Evolutionary conservation across 441 rosid genomes (phyloP).

Genomic region (Jatropha podagrica): DNA sequence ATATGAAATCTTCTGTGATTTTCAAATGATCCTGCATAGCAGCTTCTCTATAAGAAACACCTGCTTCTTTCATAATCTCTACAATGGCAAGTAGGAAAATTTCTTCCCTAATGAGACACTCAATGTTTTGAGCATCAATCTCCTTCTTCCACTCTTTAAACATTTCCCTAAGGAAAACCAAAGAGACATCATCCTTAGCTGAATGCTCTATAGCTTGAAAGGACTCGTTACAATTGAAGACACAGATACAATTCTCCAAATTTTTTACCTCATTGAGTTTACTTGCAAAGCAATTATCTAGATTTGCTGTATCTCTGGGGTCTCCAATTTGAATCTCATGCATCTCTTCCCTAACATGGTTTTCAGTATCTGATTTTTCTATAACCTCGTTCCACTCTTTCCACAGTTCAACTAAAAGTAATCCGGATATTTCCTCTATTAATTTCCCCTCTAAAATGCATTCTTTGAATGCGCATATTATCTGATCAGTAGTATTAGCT

Average conservation of each 20-base stretch:
- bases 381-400: slow-evolving; percentile 31
- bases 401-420: slow-evolving; percentile 24
- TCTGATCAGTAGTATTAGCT: slow-evolving; percentile 18
- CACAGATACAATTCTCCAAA: background rate
- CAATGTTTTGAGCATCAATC: slow-evolving; percentile 21
- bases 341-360: slow-evolving; percentile 25
- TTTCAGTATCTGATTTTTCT: slow-evolving; percentile 22
- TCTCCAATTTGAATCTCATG: slow-evolving; percentile 24
- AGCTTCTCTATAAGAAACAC: slow-evolving; percentile 4
- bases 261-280: slow-evolving; percentile 17
- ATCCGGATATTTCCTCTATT: slow-evolving; percentile 18
- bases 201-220: slow-evolving; percentile 27
- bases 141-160: slow-evolving; percentile 27
- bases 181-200: slow-evolving; percentile 34
- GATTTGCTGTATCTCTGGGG: slow-evolving; percentile 23
- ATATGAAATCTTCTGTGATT: slow-evolving; percentile 13
- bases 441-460: slow-evolving; percentile 9
- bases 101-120: slow-evolving; percentile 32
- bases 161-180: slow-evolving; percentile 32
- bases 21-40: slow-evolving; percentile 7
- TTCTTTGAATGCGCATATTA: slow-evolving; percentile 18
- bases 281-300: slow-evolving; percentile 13
- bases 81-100: slow-evolving; percentile 16
- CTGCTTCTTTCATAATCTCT: slow-evolving; percentile 28
- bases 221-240: background rate